Evolutionary conservation across 768 basidiomycete genomes (phyloP), one percentile per base, ranked within the genome.

Genomic region (Cystobasidium ongulense): DNA sequence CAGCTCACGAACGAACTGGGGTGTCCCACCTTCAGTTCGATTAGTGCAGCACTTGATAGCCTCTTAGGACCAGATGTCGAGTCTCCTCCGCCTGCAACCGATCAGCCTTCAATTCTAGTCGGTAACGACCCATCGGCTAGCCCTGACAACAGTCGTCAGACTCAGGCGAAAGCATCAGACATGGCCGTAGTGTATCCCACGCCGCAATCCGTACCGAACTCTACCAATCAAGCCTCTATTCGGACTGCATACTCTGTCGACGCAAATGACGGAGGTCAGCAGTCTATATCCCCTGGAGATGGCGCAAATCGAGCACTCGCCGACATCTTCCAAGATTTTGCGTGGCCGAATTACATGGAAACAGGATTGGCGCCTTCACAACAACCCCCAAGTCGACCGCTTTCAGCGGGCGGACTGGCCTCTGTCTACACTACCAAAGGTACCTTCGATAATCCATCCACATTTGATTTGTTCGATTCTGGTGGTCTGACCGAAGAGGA

Each of bases 401-500:
- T 50, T 8, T 50, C 46, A 3, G 15, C 46, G 10, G 46, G 46
- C 46, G 46, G 46, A 7, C 15, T 21, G 3, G 21, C 46, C 21
- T 11, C 15, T n/a, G 46, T 8, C 15, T 50, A 50, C 18, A n/a
- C 15, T 50, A 11, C 46, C 17, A 27, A 23, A 29, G 33, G 25
- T 5, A 23, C 23, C 57, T 59, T 59, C 23, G 57, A 59, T 27
- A 27, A 59, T 15, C 57, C 25, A 5, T 27, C 57, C 5, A 29
- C 57, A 13, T 59, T 59, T 80, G 83, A 84, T 71, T 86, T 85
- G 74, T 82, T 83, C 65, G 84, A 88, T 82, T 84, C 84, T 74
- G 81, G 82, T 63, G 82, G 83, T 75, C 54, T 75, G 74, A 78
- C 91, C 0, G 91, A 93, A 64, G 91, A 91, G 70, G 91, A 93